Conservation (phyloP, 768 basidiomycete genomes). For the Mycena alexandri region DNA sequence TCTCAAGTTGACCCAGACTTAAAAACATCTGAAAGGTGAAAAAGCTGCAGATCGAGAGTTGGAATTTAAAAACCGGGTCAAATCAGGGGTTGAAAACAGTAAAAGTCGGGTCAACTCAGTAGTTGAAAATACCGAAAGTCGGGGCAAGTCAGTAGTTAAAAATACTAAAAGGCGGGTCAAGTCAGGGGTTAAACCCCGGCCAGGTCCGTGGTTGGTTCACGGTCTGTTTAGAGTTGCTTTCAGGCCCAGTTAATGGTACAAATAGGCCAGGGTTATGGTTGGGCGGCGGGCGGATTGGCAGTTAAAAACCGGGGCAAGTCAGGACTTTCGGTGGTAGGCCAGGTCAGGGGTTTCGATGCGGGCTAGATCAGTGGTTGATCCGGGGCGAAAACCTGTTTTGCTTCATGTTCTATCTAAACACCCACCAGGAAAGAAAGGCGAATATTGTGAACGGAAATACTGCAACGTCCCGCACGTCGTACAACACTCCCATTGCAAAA, state of each 20-base stretch:
- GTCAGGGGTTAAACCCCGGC: slow-evolving; percentile 2
- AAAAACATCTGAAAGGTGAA: too few species aligned
- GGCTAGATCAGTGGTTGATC: too few species aligned
- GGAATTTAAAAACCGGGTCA: too few species aligned
- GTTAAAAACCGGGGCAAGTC: not conserved
- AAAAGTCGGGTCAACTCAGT: too few species aligned
- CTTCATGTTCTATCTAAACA: slow-evolving; percentile 31
- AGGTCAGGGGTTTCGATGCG: too few species aligned
- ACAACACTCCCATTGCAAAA: slow-evolving; percentile 48
- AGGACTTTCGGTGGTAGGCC: too few species aligned
- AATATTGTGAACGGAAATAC: slow-evolving; percentile 58
- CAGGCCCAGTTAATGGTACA: not conserved
- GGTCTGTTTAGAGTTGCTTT: not conserved
- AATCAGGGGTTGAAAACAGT: too few species aligned
- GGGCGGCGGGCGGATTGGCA: not conserved
- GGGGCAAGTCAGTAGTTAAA: not conserved
- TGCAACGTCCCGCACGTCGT: slow-evolving; percentile 58
- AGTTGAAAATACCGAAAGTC: not conserved
- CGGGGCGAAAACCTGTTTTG: too few species aligned
- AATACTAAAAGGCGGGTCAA: not conserved
- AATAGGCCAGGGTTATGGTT: not conserved
- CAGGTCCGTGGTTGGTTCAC: not conserved
- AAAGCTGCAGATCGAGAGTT: too few species aligned
- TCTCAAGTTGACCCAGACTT: too few species aligned
- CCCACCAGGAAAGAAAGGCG: slow-evolving; percentile 54